Conservation (phyloP, 2,329 filamentous ascomycete genomes). For the Podosphaera aphanis region DNA sequence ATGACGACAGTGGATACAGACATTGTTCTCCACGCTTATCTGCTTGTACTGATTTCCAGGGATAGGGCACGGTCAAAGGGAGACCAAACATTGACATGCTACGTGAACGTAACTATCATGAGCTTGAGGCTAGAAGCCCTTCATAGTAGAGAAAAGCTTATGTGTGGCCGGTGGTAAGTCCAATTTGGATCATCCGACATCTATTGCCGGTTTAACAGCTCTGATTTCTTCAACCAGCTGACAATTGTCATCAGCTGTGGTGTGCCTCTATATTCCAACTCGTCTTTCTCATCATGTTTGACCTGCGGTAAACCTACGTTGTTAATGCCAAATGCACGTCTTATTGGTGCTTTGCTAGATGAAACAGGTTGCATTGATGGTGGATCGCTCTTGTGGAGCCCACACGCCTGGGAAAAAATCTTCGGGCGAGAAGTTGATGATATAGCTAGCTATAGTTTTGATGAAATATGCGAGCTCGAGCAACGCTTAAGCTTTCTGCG, state of each 20-base stretch:
- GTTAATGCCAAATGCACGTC: conserved; percentile 20
- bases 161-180: conserved; percentile 21
- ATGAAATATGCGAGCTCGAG: conserved; percentile 25
- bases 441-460: conserved; percentile 17
- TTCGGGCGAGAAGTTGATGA: conserved; percentile 22
- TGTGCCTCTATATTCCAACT: conserved; percentile 29
- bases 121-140: conserved; percentile 11
- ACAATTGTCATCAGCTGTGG: conserved; percentile 22
- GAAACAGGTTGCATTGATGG: conserved; percentile 29
- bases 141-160: conserved; percentile 16
- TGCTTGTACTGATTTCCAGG: background rate
- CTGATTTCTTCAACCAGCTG: conserved; percentile 1
- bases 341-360: conserved; percentile 22
- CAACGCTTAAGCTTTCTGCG: conserved; percentile 27
- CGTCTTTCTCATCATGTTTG: conserved; percentile 17
- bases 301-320: conserved; percentile 16
- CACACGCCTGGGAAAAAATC: conserved; percentile 27
- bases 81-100: conserved; percentile 19
- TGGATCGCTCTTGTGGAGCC: conserved; percentile 29
- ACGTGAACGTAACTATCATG: conserved; percentile 14
- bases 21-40: background rate
- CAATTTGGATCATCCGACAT: background rate
- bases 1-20: background rate
- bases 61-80: conserved; percentile 16
- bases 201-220: background rate